Conservation (phyloP, 2,329 filamentous ascomycete species). For the Cladophialophora yegresii region DNA sequence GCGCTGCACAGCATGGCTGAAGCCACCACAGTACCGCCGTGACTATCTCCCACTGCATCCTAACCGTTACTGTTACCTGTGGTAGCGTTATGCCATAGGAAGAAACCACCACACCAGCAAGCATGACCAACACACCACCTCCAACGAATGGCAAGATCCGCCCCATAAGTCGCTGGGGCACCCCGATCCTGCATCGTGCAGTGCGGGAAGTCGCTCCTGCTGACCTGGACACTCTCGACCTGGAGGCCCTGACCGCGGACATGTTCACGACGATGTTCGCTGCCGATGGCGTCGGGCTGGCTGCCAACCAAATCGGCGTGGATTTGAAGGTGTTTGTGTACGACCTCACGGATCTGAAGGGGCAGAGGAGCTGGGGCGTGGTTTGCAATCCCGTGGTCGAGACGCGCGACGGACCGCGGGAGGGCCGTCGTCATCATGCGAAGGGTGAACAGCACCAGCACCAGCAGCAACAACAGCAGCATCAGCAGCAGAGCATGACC, state of each 20-base stretch:
- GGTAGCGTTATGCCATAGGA: neutral
- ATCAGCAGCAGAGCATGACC: neutral
- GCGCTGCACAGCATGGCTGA: neutral
- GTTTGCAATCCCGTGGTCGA: constrained; percentile 14
- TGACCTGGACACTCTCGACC: neutral
- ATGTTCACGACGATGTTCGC: constrained; percentile 20
- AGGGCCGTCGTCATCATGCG: neutral
- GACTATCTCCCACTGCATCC: neutral
- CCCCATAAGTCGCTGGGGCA: constrained; percentile 12
- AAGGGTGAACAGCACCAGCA: neutral
- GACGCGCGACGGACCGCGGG: neutral
- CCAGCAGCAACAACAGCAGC: too few relatives aligned
- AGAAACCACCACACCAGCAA: neutral
- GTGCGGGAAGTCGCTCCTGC: neutral
- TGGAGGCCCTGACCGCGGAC: constrained; percentile 5
- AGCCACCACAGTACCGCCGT: neutral
- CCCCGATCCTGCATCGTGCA: constrained; percentile 8
- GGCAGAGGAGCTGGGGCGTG: neutral
- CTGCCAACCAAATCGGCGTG: constrained; percentile 14
- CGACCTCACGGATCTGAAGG: constrained; percentile 1
- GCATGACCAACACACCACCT: neutral
- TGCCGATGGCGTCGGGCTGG: constrained; percentile 5
- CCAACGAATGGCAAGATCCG: neutral
- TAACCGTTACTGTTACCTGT: neutral
- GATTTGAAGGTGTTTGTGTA: constrained; percentile 15